These are phyloP conservation scores for Claviceps arundinis DNA, from an alignment of 2,329 filamentous ascomycete genomes.

Conservation along the genomic window DNA sequence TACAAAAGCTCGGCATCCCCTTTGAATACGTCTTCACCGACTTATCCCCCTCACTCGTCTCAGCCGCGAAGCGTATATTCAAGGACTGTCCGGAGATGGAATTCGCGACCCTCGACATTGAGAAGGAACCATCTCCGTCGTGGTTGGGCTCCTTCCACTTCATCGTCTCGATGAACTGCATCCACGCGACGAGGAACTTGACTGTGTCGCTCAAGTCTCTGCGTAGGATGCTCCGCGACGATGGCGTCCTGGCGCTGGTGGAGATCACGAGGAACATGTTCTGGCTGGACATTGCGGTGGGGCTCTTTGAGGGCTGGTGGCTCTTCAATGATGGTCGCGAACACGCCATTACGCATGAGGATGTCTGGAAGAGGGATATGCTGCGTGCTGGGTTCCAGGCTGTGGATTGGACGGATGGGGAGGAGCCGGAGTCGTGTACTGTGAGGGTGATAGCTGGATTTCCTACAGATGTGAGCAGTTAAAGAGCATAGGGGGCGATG, in stretches of 20 bases:
- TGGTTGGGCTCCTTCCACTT: conserved; percentile 14
- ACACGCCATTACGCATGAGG: conserved; percentile 6
- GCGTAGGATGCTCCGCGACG: conserved; percentile 6
- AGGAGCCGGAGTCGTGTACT: neutral
- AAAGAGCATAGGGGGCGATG: no score
- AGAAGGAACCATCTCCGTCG: conserved; percentile 8
- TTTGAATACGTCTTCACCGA: conserved; percentile 29
- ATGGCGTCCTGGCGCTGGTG: conserved; percentile 8
- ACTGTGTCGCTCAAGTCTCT: conserved; percentile 8
- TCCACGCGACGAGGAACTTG: conserved; percentile 21
- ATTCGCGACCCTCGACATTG: conserved; percentile 7
- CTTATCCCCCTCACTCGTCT: conserved; percentile 13
- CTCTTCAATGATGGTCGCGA: conserved; percentile 11
- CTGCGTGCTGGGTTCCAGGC: conserved; percentile 7
- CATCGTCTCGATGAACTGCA: conserved; percentile 21
- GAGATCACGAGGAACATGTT: conserved; percentile 8
- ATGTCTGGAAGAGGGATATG: conserved; percentile 7
- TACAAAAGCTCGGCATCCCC: conserved; percentile 18
- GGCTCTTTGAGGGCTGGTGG: conserved; percentile 24
- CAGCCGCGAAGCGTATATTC: conserved; percentile 4
- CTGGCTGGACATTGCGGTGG: conserved; percentile 20
- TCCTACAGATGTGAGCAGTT: neutral
- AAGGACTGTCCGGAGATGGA: conserved; percentile 7
- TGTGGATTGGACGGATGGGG: conserved; percentile 11
- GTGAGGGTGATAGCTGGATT: neutral